Evolutionary conservation across 129 eudicot species (phyloP), one percentile per base, ranked within the genome.

Genomic region (Flaveria brownii): DNA sequence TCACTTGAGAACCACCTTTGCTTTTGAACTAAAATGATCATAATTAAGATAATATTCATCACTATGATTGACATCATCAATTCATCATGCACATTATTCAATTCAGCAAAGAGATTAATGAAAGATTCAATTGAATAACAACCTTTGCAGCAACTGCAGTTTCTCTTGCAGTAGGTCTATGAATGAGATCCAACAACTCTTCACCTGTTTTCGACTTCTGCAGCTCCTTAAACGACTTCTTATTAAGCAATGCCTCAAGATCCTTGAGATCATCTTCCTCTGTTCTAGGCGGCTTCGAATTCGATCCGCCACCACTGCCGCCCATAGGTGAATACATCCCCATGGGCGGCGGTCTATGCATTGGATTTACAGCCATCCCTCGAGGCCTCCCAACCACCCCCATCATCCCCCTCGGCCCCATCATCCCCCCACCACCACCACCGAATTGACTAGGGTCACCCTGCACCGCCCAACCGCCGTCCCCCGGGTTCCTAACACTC

Each of bases 131-230:
- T 16, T 50, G 42, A 41, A 16, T 9, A 25, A 83, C 26, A 25
- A 93, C 98, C 92, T 89, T 94, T 62, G 88, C 98, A 66, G 96
- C 97, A 68, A 88, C 93, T 46, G 97, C 97, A 56, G 89, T 91
- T 89, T 94, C 97, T 79, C 76, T 91, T 7, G 98, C 98, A 73
- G 98, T 94, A 16, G 98, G 98, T 28, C 97, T 82, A 66, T 88
- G 98, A 62, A 94, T 91, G 70, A 94, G 96, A 65, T 89, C 93
- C 87, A 94, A 59, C 42, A 94, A 81, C 85, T 94, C 98, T 77
- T 94, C 97, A 10, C 98, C 98, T 5, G 98, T 87, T 79, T 94
- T 91, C 2, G 98, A 94, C 70, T 94, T 94, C 89, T 91, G 98
- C 81, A 86, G 0, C 73, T 94, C 98, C 85, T 73, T 87, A 60